Percentiles rank a stretch among this genome's conserved stretches.
phyloP scores from a whole-genome alignment of 176 grass and related monocot genomes.

The Oryza longistaminata region DNA sequence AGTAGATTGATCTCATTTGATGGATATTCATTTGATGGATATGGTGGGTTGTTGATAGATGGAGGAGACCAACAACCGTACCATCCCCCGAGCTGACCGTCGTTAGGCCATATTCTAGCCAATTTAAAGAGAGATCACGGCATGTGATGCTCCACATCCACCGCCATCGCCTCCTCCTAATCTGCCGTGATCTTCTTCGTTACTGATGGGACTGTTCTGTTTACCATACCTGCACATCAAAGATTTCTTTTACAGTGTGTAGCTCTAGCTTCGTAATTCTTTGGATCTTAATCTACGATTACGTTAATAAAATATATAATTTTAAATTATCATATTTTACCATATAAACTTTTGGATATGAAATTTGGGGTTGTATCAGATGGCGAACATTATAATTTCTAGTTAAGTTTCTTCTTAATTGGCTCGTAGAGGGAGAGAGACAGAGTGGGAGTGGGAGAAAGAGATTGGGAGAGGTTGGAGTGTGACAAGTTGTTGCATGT shows the following conservation, averaged over 20 bases:
- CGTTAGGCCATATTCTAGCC: neutral
- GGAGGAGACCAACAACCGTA: constrained; percentile 47
- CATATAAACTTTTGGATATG: no score
- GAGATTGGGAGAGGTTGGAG: neutral
- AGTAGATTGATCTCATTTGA: neutral
- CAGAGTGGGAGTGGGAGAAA: neutral
- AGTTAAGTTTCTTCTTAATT: neutral
- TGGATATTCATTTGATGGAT: neutral
- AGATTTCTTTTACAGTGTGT: no score
- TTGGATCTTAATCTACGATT: no score
- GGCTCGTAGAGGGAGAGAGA: neutral
- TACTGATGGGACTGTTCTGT: neutral
- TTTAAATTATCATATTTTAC: no score
- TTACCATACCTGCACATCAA: no score
- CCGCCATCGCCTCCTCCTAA: constrained; percentile 32
- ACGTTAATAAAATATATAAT: no score
- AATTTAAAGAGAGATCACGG: constrained; percentile 38
- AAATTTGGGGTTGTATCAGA: neutral
- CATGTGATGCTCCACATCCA: constrained; percentile 31
- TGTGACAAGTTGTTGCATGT: constrained; percentile 45
- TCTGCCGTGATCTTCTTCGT: constrained; percentile 32
- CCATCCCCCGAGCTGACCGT: constrained; percentile 35
- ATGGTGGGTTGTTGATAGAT: neutral
- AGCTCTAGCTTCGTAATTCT: no score
- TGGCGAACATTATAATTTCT: neutral